Base-by-base conservation (phyloP, 306 rosid species). In the Trifolium pratense region DNA sequence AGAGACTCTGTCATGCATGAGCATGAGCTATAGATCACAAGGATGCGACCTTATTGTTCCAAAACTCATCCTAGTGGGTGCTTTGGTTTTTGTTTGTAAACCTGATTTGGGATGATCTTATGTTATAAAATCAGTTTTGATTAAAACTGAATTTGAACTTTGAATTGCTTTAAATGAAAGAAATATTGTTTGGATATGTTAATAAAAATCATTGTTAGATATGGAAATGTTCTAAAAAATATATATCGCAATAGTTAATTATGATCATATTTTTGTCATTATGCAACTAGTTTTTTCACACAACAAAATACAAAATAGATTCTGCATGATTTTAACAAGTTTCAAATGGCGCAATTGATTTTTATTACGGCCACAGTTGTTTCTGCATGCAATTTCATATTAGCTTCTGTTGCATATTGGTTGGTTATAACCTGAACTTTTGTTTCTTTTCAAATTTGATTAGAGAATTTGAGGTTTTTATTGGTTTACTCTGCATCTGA, bases 381-480 rank as follows among this genome's bases (percentile, higher is more conserved):
- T 48, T 46, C 63, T 37, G 25, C 29, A 8, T 23, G 43, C 20
- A 34, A 34, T 40, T 34, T 58, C 23, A 43, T 45, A 26, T 64
- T 78, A 16, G 45, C 25, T 49, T 51, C 36, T 39, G 70, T 63
- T 64, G 7, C 48, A 58, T 65, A 15, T 59, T 58, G 46, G 13
- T 60, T 59, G 62, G 17, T 65, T 51, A 61, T 53, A 55, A 45
- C 46, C 2, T 48, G 26, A 6, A 23, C 49, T 11, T 37, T 26
- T 63, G 61, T 36, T 63, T 46, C 26, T 15, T 66, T 66, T 42
- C 73, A 6, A 1, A 46, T 46, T 59, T 77, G 46, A 21, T 32
- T 57, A 23, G 48, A 67, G 46, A 39, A 26, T 59, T 64, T 57
- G 70, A 66, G 45, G 39, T 36, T 68, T 59, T 34, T 69, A 16